Conservation (phyloP, 768 basidiomycete genomes). For the Cystobasidium tubakii region DNA sequence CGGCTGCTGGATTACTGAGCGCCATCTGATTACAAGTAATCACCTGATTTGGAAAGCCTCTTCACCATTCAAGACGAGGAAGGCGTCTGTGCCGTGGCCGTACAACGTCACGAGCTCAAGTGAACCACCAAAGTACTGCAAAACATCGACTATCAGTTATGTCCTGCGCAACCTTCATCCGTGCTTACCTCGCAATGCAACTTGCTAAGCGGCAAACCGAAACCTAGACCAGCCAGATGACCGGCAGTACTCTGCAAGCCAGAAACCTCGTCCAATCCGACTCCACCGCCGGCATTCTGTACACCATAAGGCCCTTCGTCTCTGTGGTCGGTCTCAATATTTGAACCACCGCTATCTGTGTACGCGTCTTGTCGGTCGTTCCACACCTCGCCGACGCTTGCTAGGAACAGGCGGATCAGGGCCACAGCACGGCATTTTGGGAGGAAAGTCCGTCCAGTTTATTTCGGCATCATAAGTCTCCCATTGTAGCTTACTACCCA, state of each 20-base stretch:
- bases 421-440: too few relatives aligned
- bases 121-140: constrained; percentile 73
- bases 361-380: too few relatives aligned
- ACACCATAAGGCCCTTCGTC: constrained; percentile 24
- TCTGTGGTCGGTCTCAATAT: background rate
- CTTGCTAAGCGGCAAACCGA: constrained; percentile 54
- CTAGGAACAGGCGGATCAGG: too few relatives aligned
- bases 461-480: too few relatives aligned
- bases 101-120: constrained; percentile 73
- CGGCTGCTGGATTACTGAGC: too few relatives aligned
- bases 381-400: too few relatives aligned
- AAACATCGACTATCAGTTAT: constrained; percentile 47
- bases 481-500: too few relatives aligned
- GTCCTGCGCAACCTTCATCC: background rate
- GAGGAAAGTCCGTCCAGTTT: too few relatives aligned
- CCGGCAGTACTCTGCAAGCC: constrained; percentile 51
- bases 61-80: constrained; percentile 34
- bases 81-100: constrained; percentile 63
- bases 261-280: constrained; percentile 7
- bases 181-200: background rate
- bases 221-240: constrained; percentile 83
- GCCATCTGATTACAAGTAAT: too few relatives aligned
- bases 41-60: too few relatives aligned
- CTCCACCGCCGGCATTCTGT: constrained; percentile 26
- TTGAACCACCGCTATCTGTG: background rate